Base-by-base conservation (phyloP, 2,329 filamentous ascomycete genomes). In the Apiospora kogelbergensis region DNA sequence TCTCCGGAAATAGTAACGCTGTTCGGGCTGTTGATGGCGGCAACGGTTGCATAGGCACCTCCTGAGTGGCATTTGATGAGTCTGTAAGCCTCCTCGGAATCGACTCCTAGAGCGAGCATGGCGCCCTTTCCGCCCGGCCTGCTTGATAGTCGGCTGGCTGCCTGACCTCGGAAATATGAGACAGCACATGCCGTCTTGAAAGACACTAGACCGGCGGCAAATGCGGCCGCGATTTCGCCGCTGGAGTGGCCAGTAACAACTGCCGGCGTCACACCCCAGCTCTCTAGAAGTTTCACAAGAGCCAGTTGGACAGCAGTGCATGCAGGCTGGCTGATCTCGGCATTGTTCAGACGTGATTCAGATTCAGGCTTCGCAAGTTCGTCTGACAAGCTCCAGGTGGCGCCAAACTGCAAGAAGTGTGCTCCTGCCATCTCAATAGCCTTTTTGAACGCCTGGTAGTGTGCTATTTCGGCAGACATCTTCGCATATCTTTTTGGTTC, bases 221-320 rank as follows among this genome's bases (percentile, higher is more conserved):
- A 83, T 0, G 80, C 81, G 10, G 79, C 81, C 0, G 77, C 80
- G n/a, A 82, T 81, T 67, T 83, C 81, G 1, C 81, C 81, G 6
- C 74, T 78, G 0, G 80, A 82, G 63, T 83, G 81, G 0, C 81
- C 81, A 1, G 79, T 71, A 5, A 82, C 78, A 1, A 76, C 76
- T 1, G 71, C 22, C 0, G 80, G 78, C 0, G 65, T 63, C 7
- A 84, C 71, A 0, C 70, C 73, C 71, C 75, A 78, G 0, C 71
- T 76, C 1, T 75, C 69, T 3, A 83, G 73, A 0, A 82, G 72
- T 7, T 83, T 74, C 2, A 79, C 80, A 2, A 85, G 71, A 68
- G 73, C 73, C 6, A 74, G 44, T 41, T 81, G 80, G 2, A 82
- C 64, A 10, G 76, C 80, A 17, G 78, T 80, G 66, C 74, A 80